Evolutionary conservation across 2,329 filamentous ascomycete genomes (phyloP).

Genomic region (Fusarium papillatum): DNA sequence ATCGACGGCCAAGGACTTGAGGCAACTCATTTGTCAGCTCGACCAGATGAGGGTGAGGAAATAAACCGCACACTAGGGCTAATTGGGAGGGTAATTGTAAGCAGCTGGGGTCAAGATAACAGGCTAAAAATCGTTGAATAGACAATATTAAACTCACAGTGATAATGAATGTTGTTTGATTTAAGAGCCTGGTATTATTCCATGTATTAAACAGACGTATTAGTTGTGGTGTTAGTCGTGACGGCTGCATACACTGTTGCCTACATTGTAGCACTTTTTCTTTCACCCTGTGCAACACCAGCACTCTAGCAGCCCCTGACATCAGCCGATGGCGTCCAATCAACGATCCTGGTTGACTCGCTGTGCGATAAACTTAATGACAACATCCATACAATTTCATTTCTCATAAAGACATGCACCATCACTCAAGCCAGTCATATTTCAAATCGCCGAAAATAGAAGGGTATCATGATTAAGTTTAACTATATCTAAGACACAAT

Average conservation of each 20-base stretch:
- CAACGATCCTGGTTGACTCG: neutral
- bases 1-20: slow-evolving; percentile 33
- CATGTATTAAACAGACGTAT: neutral
- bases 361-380: neutral
- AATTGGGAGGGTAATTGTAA: neutral
- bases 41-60: neutral
- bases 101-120: neutral
- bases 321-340: slow-evolving; percentile 4
- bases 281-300: neutral
- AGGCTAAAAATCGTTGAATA: neutral
- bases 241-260: neutral
- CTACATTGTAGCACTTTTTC: neutral
- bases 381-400: neutral
- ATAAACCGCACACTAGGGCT: neutral
- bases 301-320: neutral
- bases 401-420: neutral
- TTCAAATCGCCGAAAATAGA: neutral
- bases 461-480: slow-evolving; percentile 5
- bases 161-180: neutral
- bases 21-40: slow-evolving; percentile 32
- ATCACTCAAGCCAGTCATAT: neutral
- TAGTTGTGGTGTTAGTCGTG: neutral
- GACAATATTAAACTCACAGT: neutral
- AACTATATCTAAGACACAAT: neutral
- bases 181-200: neutral